Percentiles rank a stretch among this genome's conserved stretches.
Evolutionary conservation across 306 rosid genomes (phyloP).

Genomic region (Quercus alba): DNA sequence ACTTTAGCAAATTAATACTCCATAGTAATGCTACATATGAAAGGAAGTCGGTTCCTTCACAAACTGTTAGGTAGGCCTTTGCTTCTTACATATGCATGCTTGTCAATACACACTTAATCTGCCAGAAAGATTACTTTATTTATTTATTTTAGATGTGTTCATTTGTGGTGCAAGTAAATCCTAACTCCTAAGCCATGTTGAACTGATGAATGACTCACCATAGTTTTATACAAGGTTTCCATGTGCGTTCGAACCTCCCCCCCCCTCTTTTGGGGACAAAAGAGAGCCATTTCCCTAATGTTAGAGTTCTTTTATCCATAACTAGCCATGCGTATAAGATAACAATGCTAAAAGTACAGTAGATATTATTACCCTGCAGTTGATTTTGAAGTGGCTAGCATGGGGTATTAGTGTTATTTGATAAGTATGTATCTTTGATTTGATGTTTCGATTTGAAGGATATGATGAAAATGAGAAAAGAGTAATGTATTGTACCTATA

Average conservation of each 20-base stretch:
- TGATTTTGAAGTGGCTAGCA: neutral
- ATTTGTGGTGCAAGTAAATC: neutral
- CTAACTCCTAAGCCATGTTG: neutral
- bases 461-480: neutral
- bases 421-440: neutral
- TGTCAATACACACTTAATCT: neutral
- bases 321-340: neutral
- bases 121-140: neutral
- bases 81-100: neutral
- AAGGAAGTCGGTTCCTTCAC: neutral
- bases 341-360: neutral
- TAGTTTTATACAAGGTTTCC: neutral
- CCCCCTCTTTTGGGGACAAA: too few relatives aligned
- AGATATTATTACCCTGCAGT: neutral
- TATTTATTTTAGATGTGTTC: neutral
- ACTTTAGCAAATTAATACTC: neutral
- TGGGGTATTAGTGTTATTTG: neutral
- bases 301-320: neutral
- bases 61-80: neutral
- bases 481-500: neutral
- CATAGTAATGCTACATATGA: too few relatives aligned
- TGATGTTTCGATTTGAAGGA: neutral
- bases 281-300: neutral
- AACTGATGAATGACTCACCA: neutral
- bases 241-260: neutral